phyloP scores from a whole-genome alignment of 2,329 filamentous ascomycete species.

The Byssochlamys sp. region DNA sequence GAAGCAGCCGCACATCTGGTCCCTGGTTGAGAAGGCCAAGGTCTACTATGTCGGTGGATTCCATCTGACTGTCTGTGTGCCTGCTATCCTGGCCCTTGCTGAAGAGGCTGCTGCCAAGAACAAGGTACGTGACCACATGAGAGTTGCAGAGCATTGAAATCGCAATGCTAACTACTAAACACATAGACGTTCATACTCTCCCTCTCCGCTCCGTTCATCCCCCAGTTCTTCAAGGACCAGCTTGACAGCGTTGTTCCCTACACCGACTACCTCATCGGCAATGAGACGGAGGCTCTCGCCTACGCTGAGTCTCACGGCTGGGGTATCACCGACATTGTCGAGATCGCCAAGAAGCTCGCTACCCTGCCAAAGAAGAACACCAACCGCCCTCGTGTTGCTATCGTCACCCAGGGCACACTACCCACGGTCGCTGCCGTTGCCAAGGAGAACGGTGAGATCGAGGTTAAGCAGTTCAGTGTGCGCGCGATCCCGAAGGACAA shows the following conservation, averaged over 20 bases:
- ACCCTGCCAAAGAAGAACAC: conserved; percentile 85
- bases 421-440: conserved; percentile 73
- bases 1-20: conserved; percentile 84
- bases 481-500: conserved; percentile 64
- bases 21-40: conserved; percentile 76
- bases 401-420: conserved; percentile 89
- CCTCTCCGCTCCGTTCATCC: conserved; percentile 89
- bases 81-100: conserved; percentile 78
- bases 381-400: conserved; percentile 71
- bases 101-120: conserved; percentile 80
- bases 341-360: conserved; percentile 77
- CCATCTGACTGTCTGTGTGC: conserved; percentile 91
- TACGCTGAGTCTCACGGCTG: conserved; percentile 77
- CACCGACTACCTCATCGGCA: conserved; percentile 93
- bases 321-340: conserved; percentile 64
- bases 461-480: conserved; percentile 69
- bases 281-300: conserved; percentile 85
- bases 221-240: conserved; percentile 94
- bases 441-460: conserved; percentile 55
- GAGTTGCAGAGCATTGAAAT: not conserved
- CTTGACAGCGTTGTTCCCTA: conserved; percentile 78
- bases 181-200: conserved; percentile 67
- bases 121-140: conserved; percentile 49
- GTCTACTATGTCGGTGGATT: conserved; percentile 91
- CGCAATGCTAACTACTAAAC: conserved; percentile 3